A percentile compares a stretch with the other conserved stretches of the same genome.
These are phyloP conservation scores for Solanum phureja DNA, from an alignment of 257 asterid genomes.

Conservation along the genomic window DNA sequence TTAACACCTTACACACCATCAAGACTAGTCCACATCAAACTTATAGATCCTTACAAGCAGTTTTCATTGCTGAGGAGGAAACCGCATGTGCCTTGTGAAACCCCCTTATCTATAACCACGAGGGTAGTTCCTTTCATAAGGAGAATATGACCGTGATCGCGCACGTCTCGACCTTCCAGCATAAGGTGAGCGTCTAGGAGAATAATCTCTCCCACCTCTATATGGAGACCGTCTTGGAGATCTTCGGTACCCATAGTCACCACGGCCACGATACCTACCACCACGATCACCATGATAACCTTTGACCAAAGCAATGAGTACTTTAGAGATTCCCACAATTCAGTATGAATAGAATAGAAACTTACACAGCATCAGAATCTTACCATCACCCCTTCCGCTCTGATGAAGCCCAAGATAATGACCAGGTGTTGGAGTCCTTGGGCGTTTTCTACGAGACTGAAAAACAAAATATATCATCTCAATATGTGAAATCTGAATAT, in stretches of 20 bases:
- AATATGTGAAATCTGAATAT: background rate
- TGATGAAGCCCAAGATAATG: constrained; percentile 93
- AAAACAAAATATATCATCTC: background rate
- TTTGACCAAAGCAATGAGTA: background rate
- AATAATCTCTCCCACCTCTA: constrained; percentile 31
- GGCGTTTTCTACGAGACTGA: constrained; percentile 41
- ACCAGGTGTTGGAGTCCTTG: constrained; percentile 92
- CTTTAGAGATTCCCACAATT: background rate
- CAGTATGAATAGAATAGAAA: background rate
- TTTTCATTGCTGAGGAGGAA: background rate
- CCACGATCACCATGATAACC: constrained; percentile 4
- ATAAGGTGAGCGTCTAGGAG: constrained; percentile 49
- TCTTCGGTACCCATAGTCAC: constrained; percentile 72
- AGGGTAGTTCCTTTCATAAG: constrained; percentile 48
- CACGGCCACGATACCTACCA: constrained; percentile 62
- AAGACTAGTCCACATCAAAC: background rate
- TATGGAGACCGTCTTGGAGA: constrained; percentile 61
- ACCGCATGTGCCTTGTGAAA: background rate
- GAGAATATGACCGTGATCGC: constrained; percentile 73
- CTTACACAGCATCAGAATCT: background rate
- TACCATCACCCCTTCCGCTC: background rate
- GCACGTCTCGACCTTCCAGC: constrained; percentile 78
- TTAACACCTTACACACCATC: background rate
- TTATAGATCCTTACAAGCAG: background rate
- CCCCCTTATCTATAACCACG: constrained; percentile 55